These are phyloP conservation scores for Macaranga tanarius DNA, from an alignment of 441 rosid species.

Conservation along the genomic window DNA sequence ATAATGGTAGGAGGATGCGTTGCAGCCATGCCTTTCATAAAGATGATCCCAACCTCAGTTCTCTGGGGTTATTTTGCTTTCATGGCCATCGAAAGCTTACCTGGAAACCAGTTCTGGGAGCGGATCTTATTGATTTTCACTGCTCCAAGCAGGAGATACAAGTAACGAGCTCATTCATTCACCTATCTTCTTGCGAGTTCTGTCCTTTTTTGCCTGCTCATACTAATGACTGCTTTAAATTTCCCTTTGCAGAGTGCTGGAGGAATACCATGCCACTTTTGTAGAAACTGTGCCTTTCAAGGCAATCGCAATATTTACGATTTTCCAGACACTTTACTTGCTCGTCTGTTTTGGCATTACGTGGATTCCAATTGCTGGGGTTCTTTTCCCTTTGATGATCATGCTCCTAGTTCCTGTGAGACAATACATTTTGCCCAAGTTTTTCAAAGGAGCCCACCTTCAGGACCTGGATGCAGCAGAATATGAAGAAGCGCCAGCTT, in stretches of 20 bases:
- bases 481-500: conserved; percentile 61
- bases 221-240: too few species aligned
- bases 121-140: conserved; percentile 69
- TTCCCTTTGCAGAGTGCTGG: conserved; percentile 50
- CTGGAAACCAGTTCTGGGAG: conserved; percentile 87
- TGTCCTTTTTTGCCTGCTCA: neutral
- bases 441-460: conserved; percentile 64
- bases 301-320: conserved; percentile 52
- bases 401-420: conserved; percentile 74
- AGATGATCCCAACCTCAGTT: conserved; percentile 73
- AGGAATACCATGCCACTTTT: conserved; percentile 57
- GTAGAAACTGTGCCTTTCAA: conserved; percentile 75
- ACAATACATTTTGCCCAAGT: conserved; percentile 61
- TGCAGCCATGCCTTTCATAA: conserved; percentile 74
- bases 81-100: conserved; percentile 83
- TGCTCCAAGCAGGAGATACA: conserved; percentile 76
- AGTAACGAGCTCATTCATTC: conserved; percentile 39
- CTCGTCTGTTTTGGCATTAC: conserved; percentile 71
- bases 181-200: too few species aligned
- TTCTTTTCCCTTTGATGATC: conserved; percentile 67
- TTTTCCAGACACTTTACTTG: conserved; percentile 63
- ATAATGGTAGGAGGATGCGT: conserved; percentile 64
- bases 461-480: conserved; percentile 79
- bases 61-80: conserved; percentile 87
- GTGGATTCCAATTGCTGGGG: conserved; percentile 79